Percentiles rank a stretch among this genome's conserved stretches.
phyloP scores from a whole-genome alignment of 345 rosid species.

The Pelargonium nanum region DNA sequence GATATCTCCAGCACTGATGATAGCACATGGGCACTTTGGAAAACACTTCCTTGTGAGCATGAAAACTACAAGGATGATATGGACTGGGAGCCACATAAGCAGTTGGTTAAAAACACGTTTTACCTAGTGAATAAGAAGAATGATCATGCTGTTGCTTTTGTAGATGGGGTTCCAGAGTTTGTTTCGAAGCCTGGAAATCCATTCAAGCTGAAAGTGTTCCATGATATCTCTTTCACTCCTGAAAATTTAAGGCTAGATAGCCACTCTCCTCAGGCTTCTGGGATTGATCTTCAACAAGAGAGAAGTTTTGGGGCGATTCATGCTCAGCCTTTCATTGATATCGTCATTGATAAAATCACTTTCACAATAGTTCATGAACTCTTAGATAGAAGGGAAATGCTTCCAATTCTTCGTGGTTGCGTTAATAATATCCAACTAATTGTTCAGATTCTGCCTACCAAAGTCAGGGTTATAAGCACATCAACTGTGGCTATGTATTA shows the following conservation, averaged over 20 bases:
- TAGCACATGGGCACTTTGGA: conserved; percentile 56
- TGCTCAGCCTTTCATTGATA: conserved; percentile 39
- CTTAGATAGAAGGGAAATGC: conserved; percentile 46
- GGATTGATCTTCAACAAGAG: conserved; percentile 14
- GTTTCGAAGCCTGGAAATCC: conserved; percentile 87
- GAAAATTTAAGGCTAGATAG: conserved; percentile 20
- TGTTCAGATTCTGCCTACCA: conserved; percentile 48
- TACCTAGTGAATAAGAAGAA: conserved; percentile 78
- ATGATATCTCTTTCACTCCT: conserved; percentile 21
- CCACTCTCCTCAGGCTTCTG: conserved; percentile 19
- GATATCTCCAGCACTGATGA: conserved; percentile 52
- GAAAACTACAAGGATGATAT: conserved; percentile 43
- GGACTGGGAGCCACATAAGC: conserved; percentile 58
- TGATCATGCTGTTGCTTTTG: conserved; percentile 65
- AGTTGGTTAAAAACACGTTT: conserved; percentile 45
- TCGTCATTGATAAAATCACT: conserved; percentile 40
- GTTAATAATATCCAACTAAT: conserved; percentile 35
- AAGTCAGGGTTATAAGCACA: conserved; percentile 56
- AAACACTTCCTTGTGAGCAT: conserved; percentile 35
- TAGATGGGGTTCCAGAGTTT: conserved; percentile 71
- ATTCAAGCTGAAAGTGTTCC: conserved; percentile 74
- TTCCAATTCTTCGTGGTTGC: conserved; percentile 60
- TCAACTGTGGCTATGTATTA: conserved; percentile 35
- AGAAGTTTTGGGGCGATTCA: conserved; percentile 29
- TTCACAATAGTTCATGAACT: conserved; percentile 77